These are phyloP conservation scores for Hyphopichia pseudoburtonii DNA, from an alignment of 1,139 yeast species.

Conservation along the genomic window DNA sequence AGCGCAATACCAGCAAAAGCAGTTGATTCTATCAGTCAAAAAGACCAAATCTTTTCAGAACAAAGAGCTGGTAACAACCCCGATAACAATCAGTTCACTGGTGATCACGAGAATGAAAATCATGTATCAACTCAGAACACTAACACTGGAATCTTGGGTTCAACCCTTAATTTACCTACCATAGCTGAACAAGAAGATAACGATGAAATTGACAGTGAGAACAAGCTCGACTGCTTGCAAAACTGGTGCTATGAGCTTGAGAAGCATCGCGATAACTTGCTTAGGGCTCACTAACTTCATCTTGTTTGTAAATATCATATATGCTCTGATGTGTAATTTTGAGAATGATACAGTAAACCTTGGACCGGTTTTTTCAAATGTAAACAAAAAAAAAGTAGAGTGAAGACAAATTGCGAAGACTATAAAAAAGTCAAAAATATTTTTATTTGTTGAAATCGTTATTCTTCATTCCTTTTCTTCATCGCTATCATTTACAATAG, in stretches of 20 bases:
- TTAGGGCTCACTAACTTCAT: neutral
- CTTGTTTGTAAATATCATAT: neutral
- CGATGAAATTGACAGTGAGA: conserved; percentile 1
- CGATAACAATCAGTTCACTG: conserved; percentile 5
- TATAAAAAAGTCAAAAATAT: neutral
- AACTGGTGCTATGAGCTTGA: conserved; percentile 5
- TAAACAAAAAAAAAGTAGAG: neutral
- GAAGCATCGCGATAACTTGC: conserved; percentile 1
- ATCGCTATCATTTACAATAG: neutral
- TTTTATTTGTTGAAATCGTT: neutral
- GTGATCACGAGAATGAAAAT: conserved; percentile 6
- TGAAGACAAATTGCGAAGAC: too few relatives aligned
- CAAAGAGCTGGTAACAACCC: conserved; percentile 28
- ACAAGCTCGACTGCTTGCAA: conserved; percentile 3
- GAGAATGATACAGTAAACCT: neutral
- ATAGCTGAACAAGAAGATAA: conserved; percentile 3
- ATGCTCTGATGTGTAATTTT: neutral
- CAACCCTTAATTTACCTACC: neutral
- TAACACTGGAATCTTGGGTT: conserved; percentile 2
- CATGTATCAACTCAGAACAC: neutral
- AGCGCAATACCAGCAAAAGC: conserved; percentile 32
- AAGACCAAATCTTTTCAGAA: conserved; percentile 38
- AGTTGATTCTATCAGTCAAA: conserved; percentile 33
- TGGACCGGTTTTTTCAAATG: neutral
- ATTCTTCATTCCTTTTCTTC: neutral